Percentiles rank a stretch among this genome's conserved stretches.
These are phyloP conservation scores for Erodium moschatum DNA, from an alignment of 441 rosid species.

Conservation along the genomic window DNA sequence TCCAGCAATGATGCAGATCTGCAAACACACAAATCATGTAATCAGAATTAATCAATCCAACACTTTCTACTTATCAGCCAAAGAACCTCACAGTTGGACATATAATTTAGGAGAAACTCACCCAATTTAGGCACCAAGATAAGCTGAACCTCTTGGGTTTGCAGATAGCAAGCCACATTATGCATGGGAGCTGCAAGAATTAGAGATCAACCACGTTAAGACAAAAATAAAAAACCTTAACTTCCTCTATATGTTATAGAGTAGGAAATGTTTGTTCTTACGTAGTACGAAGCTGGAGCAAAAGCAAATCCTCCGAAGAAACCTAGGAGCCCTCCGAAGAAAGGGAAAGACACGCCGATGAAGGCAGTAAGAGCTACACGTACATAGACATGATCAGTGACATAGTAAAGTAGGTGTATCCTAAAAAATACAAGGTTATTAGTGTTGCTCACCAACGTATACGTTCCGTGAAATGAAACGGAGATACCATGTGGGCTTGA, in stretches of 20 bases:
- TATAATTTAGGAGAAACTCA: slow-evolving; percentile 16
- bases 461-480: slow-evolving; percentile 33
- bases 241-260: neutral
- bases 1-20: slow-evolving; percentile 31
- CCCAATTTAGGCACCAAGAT: slow-evolving; percentile 45
- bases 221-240: neutral
- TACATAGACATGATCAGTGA: too few species aligned
- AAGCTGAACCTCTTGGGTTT: slow-evolving; percentile 45
- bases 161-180: slow-evolving; percentile 44
- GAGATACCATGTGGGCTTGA: slow-evolving; percentile 32
- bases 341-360: slow-evolving; percentile 47
- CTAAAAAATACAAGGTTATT: too few species aligned
- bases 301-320: slow-evolving; percentile 67
- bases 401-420: too few species aligned
- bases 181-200: slow-evolving; percentile 42
- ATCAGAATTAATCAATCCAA: too few species aligned
- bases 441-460: slow-evolving; percentile 38
- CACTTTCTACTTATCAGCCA: too few species aligned
- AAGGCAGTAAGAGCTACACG: slow-evolving; percentile 38
- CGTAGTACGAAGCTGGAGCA: slow-evolving; percentile 54
- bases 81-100: too few species aligned
- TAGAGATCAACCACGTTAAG: neutral
- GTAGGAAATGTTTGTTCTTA: slow-evolving; percentile 22
- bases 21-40: neutral
- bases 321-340: slow-evolving; percentile 53